Evolutionary conservation across 2,329 filamentous ascomycete genomes (phyloP), one percentile per base, ranked within the genome.

Genomic region (Phialophora chinensis): DNA sequence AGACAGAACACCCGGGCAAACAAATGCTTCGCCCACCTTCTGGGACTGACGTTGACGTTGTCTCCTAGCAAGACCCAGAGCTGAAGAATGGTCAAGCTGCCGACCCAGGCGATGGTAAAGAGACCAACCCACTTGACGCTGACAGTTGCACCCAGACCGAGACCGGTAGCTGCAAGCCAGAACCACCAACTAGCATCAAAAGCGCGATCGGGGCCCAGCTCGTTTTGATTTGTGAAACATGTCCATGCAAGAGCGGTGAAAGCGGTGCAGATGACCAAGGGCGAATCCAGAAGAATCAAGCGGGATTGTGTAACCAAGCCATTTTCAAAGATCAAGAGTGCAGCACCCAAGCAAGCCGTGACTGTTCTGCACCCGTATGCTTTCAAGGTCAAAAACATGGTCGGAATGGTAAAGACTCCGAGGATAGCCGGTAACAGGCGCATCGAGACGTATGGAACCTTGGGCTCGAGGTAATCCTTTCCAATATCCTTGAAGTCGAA

Each of bases 401-500:
- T 91, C 11, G 95, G 94, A 60, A 96, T 92, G 44, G 96, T 87
- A 63, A 96, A 80, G 66, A 98, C 89, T 77, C 95, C 95, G 73
- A 93, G 90, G 71, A 98, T 82, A 63, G 95, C 95, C 47, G 95
- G 94, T 72, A 97, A 88, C 80, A 98, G 81, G 77, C 95, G 91
- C 95, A 99, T 99, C 63, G 95, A 91, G 63, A 99, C 95, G 80
- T 99, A 99, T 52, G 95, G 95, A 62, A 99, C 95, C 61, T 89
- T 88, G 3, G 95, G 93, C 81, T 97, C 95, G 70, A 98, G 78
- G 77, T 99, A 99, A 79, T 99, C 95, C 83, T 98, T 97, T 79
- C 95, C 95, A 80, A 99, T 99, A 73, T 99, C 93, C 84, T 98
- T 99, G 85, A 99, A 99, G 79, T 98, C 95, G 78, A 99, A 99